Conservation (phyloP, 208 protist genomes). For the Crithidia sp. region DNA sequence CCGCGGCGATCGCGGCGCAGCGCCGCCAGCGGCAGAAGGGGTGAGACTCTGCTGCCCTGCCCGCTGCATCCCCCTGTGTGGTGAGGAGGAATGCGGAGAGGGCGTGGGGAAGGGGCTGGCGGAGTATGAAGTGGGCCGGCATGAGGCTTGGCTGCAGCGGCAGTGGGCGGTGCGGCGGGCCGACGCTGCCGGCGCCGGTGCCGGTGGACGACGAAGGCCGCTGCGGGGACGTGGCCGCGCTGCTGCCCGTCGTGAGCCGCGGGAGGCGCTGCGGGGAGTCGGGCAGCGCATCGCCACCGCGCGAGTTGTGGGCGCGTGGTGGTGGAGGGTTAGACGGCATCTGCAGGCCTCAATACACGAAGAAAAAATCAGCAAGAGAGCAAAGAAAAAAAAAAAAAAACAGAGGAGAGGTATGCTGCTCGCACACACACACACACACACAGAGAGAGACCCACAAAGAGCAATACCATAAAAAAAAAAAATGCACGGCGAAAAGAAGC, state of each 20-base stretch:
- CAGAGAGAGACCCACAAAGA: too few species aligned
- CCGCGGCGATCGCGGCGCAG: background rate
- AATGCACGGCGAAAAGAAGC: too few species aligned
- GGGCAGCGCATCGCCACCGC: background rate
- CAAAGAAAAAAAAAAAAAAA: background rate
- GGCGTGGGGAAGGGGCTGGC: background rate
- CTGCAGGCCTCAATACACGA: background rate
- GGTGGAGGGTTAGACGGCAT: conserved; percentile 23
- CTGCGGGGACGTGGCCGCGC: conserved; percentile 6
- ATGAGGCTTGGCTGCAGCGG: background rate
- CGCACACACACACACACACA: too few species aligned
- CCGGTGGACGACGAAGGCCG: background rate
- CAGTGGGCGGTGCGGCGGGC: background rate
- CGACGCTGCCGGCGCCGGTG: conserved; percentile 1
- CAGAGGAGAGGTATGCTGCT: background rate
- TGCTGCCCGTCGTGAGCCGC: conserved; percentile 6
- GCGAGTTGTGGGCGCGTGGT: conserved; percentile 11
- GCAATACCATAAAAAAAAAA: too few species aligned
- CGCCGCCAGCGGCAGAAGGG: background rate
- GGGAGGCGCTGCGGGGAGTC: conserved; percentile 20
- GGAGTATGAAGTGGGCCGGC: background rate
- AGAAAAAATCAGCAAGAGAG: background rate
- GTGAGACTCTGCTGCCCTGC: too few species aligned
- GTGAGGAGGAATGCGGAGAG: background rate
- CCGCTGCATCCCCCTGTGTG: too few species aligned